A percentile compares a stretch with the other conserved stretches of the same genome.
phyloP scores from a whole-genome alignment of 2,329 filamentous ascomycete genomes.

The Myriosclerotinia curreyana region DNA sequence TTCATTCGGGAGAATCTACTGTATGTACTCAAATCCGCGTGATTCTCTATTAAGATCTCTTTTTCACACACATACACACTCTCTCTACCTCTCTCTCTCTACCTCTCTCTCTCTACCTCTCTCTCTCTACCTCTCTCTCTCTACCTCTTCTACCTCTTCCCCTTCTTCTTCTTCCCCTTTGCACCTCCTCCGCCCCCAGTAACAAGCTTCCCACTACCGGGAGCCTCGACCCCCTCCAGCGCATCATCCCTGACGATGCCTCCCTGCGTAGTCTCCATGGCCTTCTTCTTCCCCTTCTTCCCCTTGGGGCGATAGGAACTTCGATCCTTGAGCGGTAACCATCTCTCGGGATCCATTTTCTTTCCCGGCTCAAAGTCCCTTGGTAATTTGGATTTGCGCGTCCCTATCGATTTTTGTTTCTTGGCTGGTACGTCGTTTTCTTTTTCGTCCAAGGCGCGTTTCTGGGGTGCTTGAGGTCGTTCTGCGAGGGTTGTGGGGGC shows the following conservation, averaged over 20 bases:
- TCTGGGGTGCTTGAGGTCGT: slow-evolving; percentile 45
- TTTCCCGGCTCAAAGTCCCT: slow-evolving; percentile 75
- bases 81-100: neutral
- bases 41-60: too few species aligned
- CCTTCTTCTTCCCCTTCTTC: slow-evolving; percentile 85
- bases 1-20: too few species aligned
- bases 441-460: slow-evolving; percentile 49
- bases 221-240: slow-evolving; percentile 62
- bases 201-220: slow-evolving; percentile 61
- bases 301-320: slow-evolving; percentile 88
- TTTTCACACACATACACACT: too few species aligned
- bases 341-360: slow-evolving; percentile 83
- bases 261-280: slow-evolving; percentile 76
- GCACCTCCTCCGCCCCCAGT: slow-evolving; percentile 46
- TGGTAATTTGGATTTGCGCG: slow-evolving; percentile 60
- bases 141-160: slow-evolving; percentile 47
- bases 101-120: neutral
- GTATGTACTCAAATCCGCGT: too few species aligned
- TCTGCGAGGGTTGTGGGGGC: slow-evolving; percentile 43
- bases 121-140: neutral
- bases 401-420: slow-evolving; percentile 26
- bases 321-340: slow-evolving; percentile 86
- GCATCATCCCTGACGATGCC: slow-evolving; percentile 73
- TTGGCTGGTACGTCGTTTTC: slow-evolving; percentile 52
- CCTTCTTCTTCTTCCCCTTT: slow-evolving; percentile 42